Base-by-base conservation (phyloP, 163 green algal genomes). In the Prototheca stagnorum region DNA sequence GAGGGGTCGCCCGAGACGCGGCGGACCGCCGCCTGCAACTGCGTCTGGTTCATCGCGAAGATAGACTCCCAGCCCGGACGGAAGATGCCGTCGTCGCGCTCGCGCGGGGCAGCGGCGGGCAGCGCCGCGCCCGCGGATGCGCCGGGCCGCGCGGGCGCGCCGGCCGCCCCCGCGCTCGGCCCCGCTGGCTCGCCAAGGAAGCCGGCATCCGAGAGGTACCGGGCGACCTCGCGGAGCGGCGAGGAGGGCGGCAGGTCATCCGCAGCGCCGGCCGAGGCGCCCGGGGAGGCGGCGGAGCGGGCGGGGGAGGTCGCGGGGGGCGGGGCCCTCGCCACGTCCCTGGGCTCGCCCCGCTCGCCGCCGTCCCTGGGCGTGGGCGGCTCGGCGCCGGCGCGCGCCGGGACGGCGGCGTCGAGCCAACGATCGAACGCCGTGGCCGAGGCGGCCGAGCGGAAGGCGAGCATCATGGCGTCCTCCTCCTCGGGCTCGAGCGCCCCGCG, bases 21-120 rank as follows among this genome's bases (percentile, higher is more conserved):
- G 24, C 79, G 73, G 29, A 87, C 79, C 8, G 74, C 68, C 16
- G 73, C 70, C 66, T 96, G 83, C 35, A 98, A 73, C 69, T 95
- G 81, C 63, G 86, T 78, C 67, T 96, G 89, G 61, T 96, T 97
- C 79, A 98, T 93, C 39, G 75, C 65, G 75, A 97, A 98, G 22
- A 98, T 92, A 65, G 95, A 79, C 49, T 92, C 79, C 87, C 88
- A 97, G 39, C 85, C 83, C 5, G 85, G 84, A 42, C 67, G 69
- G 65, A 88, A 93, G 4, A 47, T 33, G 1, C 46, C 28, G 37
- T 23, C 20, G 40, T 49, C 52, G 12, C 22, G 14, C 9, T 7
- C 20, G 6, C 44, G 27, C 31, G 27, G n/a, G 20, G 24, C 33
- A 33, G 14, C 20, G 21, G 2, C 33, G n/a, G n/a, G n/a, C n/a